Percentiles rank a stretch among this genome's conserved stretches.
These are phyloP conservation scores for Venturia aucupariae DNA, from an alignment of 2,329 filamentous ascomycete species.

Conservation along the genomic window DNA sequence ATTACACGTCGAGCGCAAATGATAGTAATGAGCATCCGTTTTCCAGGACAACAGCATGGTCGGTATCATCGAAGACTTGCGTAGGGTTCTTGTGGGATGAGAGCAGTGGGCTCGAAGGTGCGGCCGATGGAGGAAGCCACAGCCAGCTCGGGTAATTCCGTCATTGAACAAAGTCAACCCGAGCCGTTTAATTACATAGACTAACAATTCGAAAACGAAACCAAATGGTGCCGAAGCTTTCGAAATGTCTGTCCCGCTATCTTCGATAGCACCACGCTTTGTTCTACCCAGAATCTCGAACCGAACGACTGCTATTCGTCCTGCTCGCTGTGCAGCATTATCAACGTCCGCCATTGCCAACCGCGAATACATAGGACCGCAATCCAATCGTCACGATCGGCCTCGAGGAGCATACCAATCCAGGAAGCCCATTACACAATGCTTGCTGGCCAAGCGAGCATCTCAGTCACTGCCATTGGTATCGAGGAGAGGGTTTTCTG, in stretches of 20 bases:
- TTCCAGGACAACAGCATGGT: too few relatives aligned
- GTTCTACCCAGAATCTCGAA: conserved; percentile 1
- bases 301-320: background rate
- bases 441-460: background rate
- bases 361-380: background rate
- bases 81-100: too few relatives aligned
- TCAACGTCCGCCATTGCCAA: background rate
- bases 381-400: background rate
- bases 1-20: too few relatives aligned
- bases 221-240: background rate
- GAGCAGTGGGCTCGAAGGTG: too few relatives aligned
- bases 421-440: background rate
- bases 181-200: background rate
- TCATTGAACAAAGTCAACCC: background rate
- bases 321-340: background rate
- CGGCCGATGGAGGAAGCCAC: too few relatives aligned
- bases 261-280: background rate
- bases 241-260: background rate
- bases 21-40: too few relatives aligned
- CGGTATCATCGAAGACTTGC: too few relatives aligned
- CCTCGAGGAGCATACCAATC: background rate
- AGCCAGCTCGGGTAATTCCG: background rate
- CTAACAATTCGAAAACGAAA: background rate
- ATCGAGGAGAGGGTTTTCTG: conserved; percentile 48
- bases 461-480: background rate